phyloP scores from a whole-genome alignment of 495 filamentous ascomycete species.

The Jackrogersella minutella region DNA sequence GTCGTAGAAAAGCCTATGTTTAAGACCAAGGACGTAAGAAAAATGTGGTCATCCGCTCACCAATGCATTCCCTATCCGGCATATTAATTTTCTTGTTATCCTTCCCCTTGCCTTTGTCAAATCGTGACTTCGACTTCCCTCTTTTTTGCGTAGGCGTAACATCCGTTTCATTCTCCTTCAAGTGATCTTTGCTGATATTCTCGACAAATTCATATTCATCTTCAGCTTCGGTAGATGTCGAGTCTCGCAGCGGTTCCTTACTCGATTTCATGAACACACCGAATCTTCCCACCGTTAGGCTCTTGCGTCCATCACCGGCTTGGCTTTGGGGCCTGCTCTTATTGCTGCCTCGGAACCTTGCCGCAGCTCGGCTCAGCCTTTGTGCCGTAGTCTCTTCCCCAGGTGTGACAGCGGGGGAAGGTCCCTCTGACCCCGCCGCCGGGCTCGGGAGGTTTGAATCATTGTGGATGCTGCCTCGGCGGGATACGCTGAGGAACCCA shows the following conservation, averaged over 20 bases:
- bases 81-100: conserved; percentile 49
- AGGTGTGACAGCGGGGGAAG: conserved; percentile 52
- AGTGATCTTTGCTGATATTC: conserved; percentile 52
- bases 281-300: conserved; percentile 71
- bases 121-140: conserved; percentile 54
- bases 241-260: conserved; percentile 54
- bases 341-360: conserved; percentile 61
- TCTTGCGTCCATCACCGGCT: conserved; percentile 70
- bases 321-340: conserved; percentile 75
- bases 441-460: conserved; percentile 54
- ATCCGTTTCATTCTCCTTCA: conserved; percentile 52
- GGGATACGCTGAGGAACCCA: conserved; percentile 47
- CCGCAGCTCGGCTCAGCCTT: conserved; percentile 66
- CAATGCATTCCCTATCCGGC: conserved; percentile 75
- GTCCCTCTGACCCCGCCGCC: conserved; percentile 46
- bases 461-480: conserved; percentile 57
- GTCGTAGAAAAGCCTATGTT: background rate
- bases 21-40: background rate
- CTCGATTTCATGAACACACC: conserved; percentile 61
- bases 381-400: conserved; percentile 60
- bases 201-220: conserved; percentile 49
- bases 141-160: conserved; percentile 51
- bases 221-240: conserved; percentile 46
- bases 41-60: conserved; percentile 17
- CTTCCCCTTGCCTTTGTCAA: conserved; percentile 52